phyloP scores from a whole-genome alignment of 768 basidiomycete genomes.

The Podaxis rugospora region DNA sequence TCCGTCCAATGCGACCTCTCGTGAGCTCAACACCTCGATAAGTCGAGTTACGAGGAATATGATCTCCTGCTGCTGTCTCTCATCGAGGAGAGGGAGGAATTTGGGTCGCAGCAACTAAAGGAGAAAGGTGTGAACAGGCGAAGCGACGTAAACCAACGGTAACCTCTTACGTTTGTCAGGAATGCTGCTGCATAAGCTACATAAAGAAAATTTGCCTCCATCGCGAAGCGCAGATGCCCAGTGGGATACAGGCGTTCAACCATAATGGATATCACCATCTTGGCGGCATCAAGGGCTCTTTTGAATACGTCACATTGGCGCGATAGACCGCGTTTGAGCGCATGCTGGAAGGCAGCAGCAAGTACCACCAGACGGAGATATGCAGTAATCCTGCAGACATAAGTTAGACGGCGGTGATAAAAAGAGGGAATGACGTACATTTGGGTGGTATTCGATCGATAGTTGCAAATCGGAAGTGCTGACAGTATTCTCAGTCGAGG shows the following conservation, averaged over 20 bases:
- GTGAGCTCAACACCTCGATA: constrained; percentile 41
- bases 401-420: background rate
- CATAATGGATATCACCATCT: constrained; percentile 51
- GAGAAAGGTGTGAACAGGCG: background rate
- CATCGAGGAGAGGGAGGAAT: constrained; percentile 37
- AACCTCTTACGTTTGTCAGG: constrained; percentile 47
- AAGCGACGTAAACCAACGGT: background rate
- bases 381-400: constrained; percentile 38
- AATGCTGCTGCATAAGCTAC: constrained; percentile 59
- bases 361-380: constrained; percentile 56
- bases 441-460: constrained; percentile 39
- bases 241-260: constrained; percentile 48
- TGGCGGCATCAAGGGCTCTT: constrained; percentile 51
- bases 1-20: constrained; percentile 49
- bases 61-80: constrained; percentile 35
- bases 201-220: constrained; percentile 48
- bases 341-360: constrained; percentile 49
- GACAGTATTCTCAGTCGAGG: background rate
- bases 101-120: constrained; percentile 47
- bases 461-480: constrained; percentile 40
- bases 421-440: constrained; percentile 25
- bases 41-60: constrained; percentile 37
- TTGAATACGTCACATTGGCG: constrained; percentile 39
- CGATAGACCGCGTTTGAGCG: constrained; percentile 32
- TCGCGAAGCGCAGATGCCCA: constrained; percentile 50